phyloP scores from a whole-genome alignment of 192 early-diverging fungal species.

The Funneliformis mosseae region DNA sequence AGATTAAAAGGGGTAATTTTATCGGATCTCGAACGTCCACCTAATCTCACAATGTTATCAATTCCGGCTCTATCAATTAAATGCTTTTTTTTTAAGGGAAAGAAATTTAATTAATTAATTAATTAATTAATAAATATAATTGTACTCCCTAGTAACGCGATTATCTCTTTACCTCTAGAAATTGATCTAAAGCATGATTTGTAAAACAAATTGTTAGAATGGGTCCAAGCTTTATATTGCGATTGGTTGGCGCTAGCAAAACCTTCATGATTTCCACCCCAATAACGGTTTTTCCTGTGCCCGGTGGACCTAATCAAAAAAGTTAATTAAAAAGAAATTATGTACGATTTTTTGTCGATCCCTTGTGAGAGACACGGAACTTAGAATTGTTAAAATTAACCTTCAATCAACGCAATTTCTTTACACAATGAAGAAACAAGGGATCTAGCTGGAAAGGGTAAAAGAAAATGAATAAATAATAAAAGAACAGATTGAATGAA shows the following conservation, averaged over 20 bases:
- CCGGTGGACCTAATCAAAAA: conserved; percentile 48
- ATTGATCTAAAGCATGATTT: conserved; percentile 67
- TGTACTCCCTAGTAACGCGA: no score
- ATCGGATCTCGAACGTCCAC: conserved; percentile 43
- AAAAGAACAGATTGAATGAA: neutral
- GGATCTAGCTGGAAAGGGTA: conserved; percentile 33
- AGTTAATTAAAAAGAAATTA: no score
- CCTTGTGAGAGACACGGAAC: no score
- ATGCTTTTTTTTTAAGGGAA: neutral
- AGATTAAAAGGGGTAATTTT: conserved; percentile 33
- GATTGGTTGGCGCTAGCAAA: conserved; percentile 37
- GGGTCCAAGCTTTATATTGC: conserved; percentile 38
- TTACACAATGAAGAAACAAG: conserved; percentile 50
- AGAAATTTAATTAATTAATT: neutral
- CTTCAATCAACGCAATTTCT: conserved; percentile 60
- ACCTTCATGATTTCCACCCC: conserved; percentile 54
- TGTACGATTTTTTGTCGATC: no score
- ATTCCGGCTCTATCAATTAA: conserved; percentile 42
- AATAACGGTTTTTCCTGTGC: conserved; percentile 55
- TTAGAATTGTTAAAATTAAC: conserved; percentile 29
- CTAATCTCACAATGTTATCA: conserved; percentile 50
- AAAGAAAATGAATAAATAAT: neutral
- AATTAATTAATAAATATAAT: neutral
- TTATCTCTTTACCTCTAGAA: conserved; percentile 42
- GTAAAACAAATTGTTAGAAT: conserved; percentile 60